Evolutionary conservation across 2,329 filamentous ascomycete species (phyloP).

Genomic region (Botrytis galanthina): DNA sequence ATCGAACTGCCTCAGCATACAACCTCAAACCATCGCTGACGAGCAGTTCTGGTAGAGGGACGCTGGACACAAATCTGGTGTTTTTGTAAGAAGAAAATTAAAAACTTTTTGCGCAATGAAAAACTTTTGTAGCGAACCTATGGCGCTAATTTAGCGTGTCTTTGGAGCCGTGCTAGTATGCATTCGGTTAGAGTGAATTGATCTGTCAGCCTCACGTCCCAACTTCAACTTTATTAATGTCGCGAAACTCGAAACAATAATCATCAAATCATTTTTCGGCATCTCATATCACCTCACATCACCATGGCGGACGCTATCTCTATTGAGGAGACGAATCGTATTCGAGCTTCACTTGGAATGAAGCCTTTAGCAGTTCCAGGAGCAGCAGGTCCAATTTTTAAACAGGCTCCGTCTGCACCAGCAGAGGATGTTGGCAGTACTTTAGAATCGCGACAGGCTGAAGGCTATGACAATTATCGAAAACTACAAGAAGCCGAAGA

Average conservation of each 20-base stretch:
- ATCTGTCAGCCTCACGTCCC: not conserved
- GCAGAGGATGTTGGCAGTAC: slow-evolving; percentile 74
- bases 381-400: slow-evolving; percentile 55
- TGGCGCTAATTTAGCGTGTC: slow-evolving; percentile 20
- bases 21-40: slow-evolving; percentile 56
- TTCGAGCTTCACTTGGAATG: slow-evolving; percentile 84
- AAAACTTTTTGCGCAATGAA: slow-evolving; percentile 38
- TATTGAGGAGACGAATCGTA: slow-evolving; percentile 91
- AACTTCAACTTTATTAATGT: slow-evolving; percentile 8
- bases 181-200: not conserved
- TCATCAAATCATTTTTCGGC: not conserved
- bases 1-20: slow-evolving; percentile 85
- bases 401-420: slow-evolving; percentile 43
- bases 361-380: slow-evolving; percentile 85
- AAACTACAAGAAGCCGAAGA: slow-evolving; percentile 67
- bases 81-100: slow-evolving; percentile 43
- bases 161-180: not conserved
- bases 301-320: slow-evolving; percentile 59
- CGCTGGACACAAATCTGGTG: slow-evolving; percentile 82
- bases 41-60: slow-evolving; percentile 72
- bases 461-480: slow-evolving; percentile 70
- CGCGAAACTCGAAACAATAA: slow-evolving; percentile 2
- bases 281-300: not conserved
- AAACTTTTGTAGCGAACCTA: slow-evolving; percentile 29
- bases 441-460: slow-evolving; percentile 74